Base-by-base conservation (phyloP, 371 early-diverging fungal species). In the Nematocida ironsii region DNA sequence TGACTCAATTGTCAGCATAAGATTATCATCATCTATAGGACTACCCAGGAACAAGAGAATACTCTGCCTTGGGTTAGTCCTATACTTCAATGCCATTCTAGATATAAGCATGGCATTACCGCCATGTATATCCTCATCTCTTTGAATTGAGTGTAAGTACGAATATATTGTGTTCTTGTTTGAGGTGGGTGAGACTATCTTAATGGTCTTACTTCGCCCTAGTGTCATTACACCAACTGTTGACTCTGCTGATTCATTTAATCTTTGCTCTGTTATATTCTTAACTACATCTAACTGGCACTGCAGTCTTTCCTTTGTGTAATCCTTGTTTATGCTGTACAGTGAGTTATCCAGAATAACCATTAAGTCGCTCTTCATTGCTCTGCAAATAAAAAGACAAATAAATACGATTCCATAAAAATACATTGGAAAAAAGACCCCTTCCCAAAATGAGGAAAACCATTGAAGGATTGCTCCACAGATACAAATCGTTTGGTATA, bases 1-100 rank as follows among this genome's bases (percentile, higher is more conserved):
- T 20, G 85, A 86, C 82, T 90, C 91, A 48, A 94, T 92, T 40
- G 97, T 86, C 42, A 92, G 84, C 86, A 56, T 70, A 13, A 78
- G 71, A 18, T 40, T 48, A 20, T 56, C 55, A 33, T 78, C 71
- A 7, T 78, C 80, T 13, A 78, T 27, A 5, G 80, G 80, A 33
- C 71, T 48, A 9, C 80, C 71, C 44, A 78, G 16, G 42, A 78
- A 68, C 9, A 69, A 71, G 7, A 71, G 71, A 70, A 78, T 58
- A 20, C 42, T 71, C 45, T 78, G 80, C 23, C n/a, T 27, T 27
- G 72, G 54, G 57, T 71, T 78, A 16, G 80, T 78, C 39, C 80
- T 20, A 55, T 78, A 78, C 71, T 78, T 78, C 27, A 78, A 39
- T 39, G 80, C 80, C 80, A 78, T 78, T 1, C 71, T 11, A n/a